These are phyloP conservation scores for Grigorovia yakushimaensis DNA, from an alignment of 805 yeast species.

Conservation along the genomic window DNA sequence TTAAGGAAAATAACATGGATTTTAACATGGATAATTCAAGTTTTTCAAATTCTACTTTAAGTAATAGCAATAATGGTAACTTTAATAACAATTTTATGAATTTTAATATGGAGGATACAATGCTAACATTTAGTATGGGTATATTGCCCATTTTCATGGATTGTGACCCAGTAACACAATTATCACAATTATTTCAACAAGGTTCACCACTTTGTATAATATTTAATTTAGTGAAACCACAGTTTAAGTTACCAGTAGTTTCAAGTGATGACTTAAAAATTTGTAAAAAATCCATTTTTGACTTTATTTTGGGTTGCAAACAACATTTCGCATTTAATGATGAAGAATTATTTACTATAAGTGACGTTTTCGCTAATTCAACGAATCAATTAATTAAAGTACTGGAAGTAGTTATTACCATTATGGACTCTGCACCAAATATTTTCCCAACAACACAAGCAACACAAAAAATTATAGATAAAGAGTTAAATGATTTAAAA, in stretches of 20 bases:
- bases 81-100: conserved; percentile 2
- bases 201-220: conserved; percentile 87
- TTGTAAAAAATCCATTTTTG: conserved; percentile 84
- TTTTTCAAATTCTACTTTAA: conserved; percentile 12
- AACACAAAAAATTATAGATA: conserved; percentile 21
- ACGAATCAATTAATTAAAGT: conserved; percentile 72
- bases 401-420: conserved; percentile 56
- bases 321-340: conserved; percentile 63
- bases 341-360: conserved; percentile 78
- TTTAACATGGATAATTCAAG: conserved; percentile 20
- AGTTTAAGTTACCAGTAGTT: conserved; percentile 49
- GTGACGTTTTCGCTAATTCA: conserved; percentile 77
- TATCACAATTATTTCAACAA: conserved; percentile 81
- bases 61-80: conserved; percentile 6
- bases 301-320: conserved; percentile 80
- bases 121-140: conserved; percentile 63
- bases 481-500: conserved; percentile 13
- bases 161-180: conserved; percentile 87
- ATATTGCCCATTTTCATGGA: conserved; percentile 61
- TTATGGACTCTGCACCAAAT: conserved; percentile 46
- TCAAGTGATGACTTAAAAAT: conserved; percentile 73
- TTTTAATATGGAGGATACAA: conserved; percentile 24
- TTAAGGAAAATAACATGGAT: conserved; percentile 21
- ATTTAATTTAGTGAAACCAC: conserved; percentile 60
- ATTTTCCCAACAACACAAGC: conserved; percentile 28